Percentiles rank a stretch among this genome's conserved stretches.
Evolutionary conservation across 1,139 yeast species (phyloP).

Genomic region (Taiozyma sp.): DNA sequence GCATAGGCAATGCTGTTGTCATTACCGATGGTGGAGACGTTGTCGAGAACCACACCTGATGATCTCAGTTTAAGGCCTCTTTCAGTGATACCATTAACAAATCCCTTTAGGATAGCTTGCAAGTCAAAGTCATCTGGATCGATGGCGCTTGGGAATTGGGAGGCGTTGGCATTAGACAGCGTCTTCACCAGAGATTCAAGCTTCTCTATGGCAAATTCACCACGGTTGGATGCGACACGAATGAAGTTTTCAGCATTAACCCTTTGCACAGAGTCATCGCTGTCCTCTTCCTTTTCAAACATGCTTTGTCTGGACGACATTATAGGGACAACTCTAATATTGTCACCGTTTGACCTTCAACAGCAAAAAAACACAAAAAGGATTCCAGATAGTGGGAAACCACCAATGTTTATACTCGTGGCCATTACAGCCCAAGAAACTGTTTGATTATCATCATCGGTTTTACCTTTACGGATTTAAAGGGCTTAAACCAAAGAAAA

Average conservation of each 20-base stretch:
- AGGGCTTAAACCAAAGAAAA: too few relatives aligned
- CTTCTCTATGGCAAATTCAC: not conserved
- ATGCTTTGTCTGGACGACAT: not conserved
- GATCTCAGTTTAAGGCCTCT: slow-evolving; percentile 34
- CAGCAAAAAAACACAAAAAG: not conserved
- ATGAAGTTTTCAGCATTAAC: not conserved
- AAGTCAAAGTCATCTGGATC: slow-evolving; percentile 28
- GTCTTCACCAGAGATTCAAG: slow-evolving; percentile 1
- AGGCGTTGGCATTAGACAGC: slow-evolving; percentile 1
- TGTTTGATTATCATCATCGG: too few relatives aligned
- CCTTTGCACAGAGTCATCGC: not conserved
- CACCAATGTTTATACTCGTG: too few relatives aligned
- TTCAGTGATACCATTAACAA: slow-evolving; percentile 24
- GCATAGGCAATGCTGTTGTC: slow-evolving; percentile 31
- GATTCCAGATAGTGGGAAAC: not conserved
- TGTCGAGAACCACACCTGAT: slow-evolving; percentile 27
- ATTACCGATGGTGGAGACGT: slow-evolving; percentile 29
- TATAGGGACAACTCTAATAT: not conserved
- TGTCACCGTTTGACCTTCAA: not conserved
- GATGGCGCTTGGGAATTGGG: slow-evolving; percentile 10
- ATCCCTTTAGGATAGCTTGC: slow-evolving; percentile 24
- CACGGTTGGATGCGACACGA: slow-evolving; percentile 2
- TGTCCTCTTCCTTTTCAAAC: not conserved
- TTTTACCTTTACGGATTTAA: too few relatives aligned
- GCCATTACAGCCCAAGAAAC: too few relatives aligned